These are phyloP conservation scores for Claviceps purpurea DNA, from an alignment of 2,329 filamentous ascomycete species.

Conservation along the genomic window DNA sequence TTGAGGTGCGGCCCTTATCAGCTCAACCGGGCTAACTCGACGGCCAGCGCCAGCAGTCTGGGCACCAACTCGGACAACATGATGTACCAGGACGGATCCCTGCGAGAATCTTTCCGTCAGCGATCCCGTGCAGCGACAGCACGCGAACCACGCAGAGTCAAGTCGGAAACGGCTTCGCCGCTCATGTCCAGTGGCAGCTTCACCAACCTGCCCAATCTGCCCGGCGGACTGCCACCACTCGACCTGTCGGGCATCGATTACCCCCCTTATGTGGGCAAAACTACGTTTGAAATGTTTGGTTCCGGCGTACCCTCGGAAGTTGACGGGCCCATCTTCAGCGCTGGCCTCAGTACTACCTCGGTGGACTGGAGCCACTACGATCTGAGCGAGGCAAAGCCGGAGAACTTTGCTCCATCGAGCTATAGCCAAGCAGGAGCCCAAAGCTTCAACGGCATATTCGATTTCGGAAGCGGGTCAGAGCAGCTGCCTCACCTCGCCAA, in stretches of 20 bases:
- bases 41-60: conserved; percentile 38
- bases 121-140: conserved; percentile 24
- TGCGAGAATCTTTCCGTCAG: conserved; percentile 18
- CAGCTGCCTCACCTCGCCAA: conserved; percentile 41
- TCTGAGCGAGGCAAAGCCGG: conserved; percentile 29
- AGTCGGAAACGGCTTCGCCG: conserved; percentile 50
- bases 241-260: conserved; percentile 45
- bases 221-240: conserved; percentile 39
- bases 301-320: conserved; percentile 33
- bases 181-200: conserved; percentile 37
- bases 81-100: conserved; percentile 24
- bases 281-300: conserved; percentile 38
- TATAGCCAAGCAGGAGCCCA: conserved; percentile 39
- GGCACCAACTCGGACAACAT: conserved; percentile 29
- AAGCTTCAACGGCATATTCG: conserved; percentile 37
- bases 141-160: conserved; percentile 38
- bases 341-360: conserved; percentile 42
- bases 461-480: conserved; percentile 39
- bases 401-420: conserved; percentile 38
- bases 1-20: conserved; percentile 51
- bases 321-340: conserved; percentile 48
- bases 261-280: conserved; percentile 30
- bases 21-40: conserved; percentile 43
- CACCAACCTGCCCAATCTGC: conserved; percentile 37
- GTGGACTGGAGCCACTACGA: conserved; percentile 35